These are phyloP conservation scores for Diplocarpon mali DNA, from an alignment of 2,329 filamentous ascomycete genomes.

Conservation along the genomic window DNA sequence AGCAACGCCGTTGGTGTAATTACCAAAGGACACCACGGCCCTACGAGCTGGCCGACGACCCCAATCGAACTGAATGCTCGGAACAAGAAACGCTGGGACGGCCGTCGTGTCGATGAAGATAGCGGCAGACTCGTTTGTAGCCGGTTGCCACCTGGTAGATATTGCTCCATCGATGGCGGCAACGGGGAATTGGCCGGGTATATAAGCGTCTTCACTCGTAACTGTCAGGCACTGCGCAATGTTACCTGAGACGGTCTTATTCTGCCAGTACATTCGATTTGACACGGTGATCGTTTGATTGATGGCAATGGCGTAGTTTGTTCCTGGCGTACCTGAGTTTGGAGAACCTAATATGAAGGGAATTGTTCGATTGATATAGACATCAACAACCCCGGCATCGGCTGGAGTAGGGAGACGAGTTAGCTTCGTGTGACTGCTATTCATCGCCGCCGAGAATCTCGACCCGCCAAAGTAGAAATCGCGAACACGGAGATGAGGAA, in stretches of 20 bases:
- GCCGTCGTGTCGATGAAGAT: constrained; percentile 42
- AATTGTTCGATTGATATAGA: constrained; percentile 44
- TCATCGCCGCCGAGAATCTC: constrained; percentile 49
- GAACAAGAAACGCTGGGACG: constrained; percentile 31
- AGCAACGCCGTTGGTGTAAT: constrained; percentile 24
- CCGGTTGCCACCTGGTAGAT: constrained; percentile 57
- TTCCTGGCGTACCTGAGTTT: constrained; percentile 3
- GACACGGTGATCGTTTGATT: constrained; percentile 41
- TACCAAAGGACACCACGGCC: constrained; percentile 42
- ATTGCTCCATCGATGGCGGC: constrained; percentile 55
- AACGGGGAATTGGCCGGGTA: constrained; percentile 59
- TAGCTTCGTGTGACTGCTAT: constrained; percentile 53
- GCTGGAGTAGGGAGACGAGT: constrained; percentile 36
- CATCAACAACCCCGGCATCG: constrained; percentile 38
- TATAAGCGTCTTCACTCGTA: constrained; percentile 34
- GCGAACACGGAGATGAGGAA: constrained; percentile 47
- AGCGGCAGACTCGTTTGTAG: constrained; percentile 38
- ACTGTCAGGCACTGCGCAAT: constrained; percentile 53
- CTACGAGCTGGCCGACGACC: constrained; percentile 41
- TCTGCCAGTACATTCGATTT: constrained; percentile 46
- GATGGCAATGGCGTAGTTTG: constrained; percentile 34
- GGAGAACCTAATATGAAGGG: constrained; percentile 44
- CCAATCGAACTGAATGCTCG: constrained; percentile 48
- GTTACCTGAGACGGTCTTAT: constrained; percentile 45
- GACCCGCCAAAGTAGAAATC: constrained; percentile 58